Percentiles rank a stretch among this genome's conserved stretches.
These are phyloP conservation scores for Thraustochytrium striatum DNA, from an alignment of 352 stramenopile species.

Conservation along the genomic window DNA sequence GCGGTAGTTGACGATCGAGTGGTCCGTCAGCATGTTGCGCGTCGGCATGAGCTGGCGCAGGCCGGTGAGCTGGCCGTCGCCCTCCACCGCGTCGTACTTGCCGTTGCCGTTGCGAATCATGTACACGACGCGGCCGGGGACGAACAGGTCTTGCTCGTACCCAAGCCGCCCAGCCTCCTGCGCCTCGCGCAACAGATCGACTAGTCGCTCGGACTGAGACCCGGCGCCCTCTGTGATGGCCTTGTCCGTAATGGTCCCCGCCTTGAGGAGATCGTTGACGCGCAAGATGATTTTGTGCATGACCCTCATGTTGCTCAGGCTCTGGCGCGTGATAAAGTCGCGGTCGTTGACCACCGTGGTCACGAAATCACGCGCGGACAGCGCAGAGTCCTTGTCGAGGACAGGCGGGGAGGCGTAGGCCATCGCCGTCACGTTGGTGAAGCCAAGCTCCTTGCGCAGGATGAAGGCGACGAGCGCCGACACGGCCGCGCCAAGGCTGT, in stretches of 20 bases:
- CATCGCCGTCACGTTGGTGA: not conserved
- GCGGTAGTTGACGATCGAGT: conserved; percentile 20
- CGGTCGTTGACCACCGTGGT: conserved; percentile 19
- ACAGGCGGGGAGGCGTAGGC: conserved; percentile 14
- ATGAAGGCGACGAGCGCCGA: conserved; percentile 65
- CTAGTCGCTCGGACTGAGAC: not conserved
- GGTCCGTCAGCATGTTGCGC: not conserved
- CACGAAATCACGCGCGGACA: not conserved
- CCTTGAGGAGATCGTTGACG: not conserved
- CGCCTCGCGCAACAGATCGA: not conserved
- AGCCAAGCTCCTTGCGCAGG: conserved; percentile 52
- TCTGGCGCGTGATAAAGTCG: conserved; percentile 2
- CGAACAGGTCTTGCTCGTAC: conserved; percentile 17
- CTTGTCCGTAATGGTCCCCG: not conserved
- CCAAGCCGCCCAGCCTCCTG: not conserved
- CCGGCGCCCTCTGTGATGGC: no score
- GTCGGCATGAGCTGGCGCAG: not conserved
- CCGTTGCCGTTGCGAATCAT: not conserved
- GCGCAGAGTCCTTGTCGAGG: not conserved
- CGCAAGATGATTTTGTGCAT: not conserved
- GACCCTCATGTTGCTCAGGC: conserved; percentile 12
- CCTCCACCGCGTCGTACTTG: not conserved
- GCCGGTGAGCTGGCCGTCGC: not conserved
- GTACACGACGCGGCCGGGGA: conserved; percentile 3
- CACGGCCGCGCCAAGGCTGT: conserved; percentile 66